Conservation (phyloP, 345 rosid genomes). For the Microthlaspi erraticum region DNA sequence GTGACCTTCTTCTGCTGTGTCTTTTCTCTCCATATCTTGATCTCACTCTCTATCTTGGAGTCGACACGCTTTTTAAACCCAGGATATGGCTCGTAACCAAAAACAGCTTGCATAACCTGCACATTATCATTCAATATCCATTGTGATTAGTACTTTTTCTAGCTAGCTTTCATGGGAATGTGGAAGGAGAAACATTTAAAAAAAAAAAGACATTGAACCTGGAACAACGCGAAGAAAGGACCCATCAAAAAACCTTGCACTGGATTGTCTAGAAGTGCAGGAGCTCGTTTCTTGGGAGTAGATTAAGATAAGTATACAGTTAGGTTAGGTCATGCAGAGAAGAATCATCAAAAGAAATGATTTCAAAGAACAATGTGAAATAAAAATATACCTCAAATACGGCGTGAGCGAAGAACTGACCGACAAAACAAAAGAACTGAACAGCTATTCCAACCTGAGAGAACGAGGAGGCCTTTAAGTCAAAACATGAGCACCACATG, state of each 20-base stretch:
- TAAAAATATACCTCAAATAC: constrained; percentile 69
- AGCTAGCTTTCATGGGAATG: background rate
- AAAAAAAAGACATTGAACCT: constrained; percentile 51
- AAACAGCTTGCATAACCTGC: constrained; percentile 62
- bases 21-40: constrained; percentile 60
- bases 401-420: constrained; percentile 82
- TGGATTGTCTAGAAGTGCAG: constrained; percentile 75
- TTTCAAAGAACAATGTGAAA: background rate
- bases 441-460: constrained; percentile 69
- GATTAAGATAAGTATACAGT: background rate
- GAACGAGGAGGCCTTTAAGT: background rate
- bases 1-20: constrained; percentile 47
- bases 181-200: background rate
- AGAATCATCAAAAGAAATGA: background rate
- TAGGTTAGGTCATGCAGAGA: background rate
- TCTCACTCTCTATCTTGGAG: constrained; percentile 57
- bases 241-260: constrained; percentile 76
- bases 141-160: background rate
- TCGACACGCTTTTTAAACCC: constrained; percentile 65
- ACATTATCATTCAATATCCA: background rate
- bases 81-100: constrained; percentile 73
- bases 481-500: too few species aligned
- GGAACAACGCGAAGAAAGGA: constrained; percentile 80
- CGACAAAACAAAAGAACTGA: constrained; percentile 72
- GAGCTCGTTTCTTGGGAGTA: constrained; percentile 68